Percentiles rank a stretch among this genome's conserved stretches.
These are phyloP conservation scores for Ceratobasidium papillatum DNA, from an alignment of 1,284 basidiomycete genomes.

Conservation along the genomic window DNA sequence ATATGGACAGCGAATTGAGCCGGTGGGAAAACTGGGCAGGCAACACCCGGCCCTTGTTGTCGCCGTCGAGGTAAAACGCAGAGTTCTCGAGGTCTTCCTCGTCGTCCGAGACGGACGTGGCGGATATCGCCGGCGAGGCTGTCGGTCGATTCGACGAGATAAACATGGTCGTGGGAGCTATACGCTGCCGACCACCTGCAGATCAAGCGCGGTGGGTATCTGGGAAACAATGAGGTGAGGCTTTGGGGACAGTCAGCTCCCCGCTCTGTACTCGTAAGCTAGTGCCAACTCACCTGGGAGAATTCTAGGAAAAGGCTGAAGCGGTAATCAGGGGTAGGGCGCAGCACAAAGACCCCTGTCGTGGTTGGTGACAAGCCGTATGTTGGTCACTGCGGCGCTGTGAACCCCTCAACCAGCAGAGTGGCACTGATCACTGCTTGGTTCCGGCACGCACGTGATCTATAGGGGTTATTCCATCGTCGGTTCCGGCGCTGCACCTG, in stretches of 20 bases:
- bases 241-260: conserved; percentile 15
- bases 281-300: neutral
- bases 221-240: conserved; percentile 10
- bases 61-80: conserved; percentile 51
- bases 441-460: conserved; percentile 2
- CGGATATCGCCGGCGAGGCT: conserved; percentile 52
- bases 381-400: neutral
- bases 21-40: conserved; percentile 46
- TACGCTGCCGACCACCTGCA: neutral
- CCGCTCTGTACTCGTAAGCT: conserved; percentile 5
- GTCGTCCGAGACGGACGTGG: conserved; percentile 47
- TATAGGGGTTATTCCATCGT: neutral
- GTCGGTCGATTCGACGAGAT: conserved; percentile 40
- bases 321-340: neutral
- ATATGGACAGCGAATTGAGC: conserved; percentile 22
- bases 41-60: conserved; percentile 47
- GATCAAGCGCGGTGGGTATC: conserved; percentile 13
- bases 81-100: conserved; percentile 72
- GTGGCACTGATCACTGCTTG: conserved; percentile 32
- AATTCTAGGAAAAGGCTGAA: neutral
- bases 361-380: conserved; percentile 12
- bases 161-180: conserved; percentile 20
- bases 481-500: neutral
- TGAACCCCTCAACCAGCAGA: conserved; percentile 31
- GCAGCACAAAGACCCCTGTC: neutral